phyloP scores from a whole-genome alignment of 208 protist genomes.

The Angomonas ambiguus region DNA sequence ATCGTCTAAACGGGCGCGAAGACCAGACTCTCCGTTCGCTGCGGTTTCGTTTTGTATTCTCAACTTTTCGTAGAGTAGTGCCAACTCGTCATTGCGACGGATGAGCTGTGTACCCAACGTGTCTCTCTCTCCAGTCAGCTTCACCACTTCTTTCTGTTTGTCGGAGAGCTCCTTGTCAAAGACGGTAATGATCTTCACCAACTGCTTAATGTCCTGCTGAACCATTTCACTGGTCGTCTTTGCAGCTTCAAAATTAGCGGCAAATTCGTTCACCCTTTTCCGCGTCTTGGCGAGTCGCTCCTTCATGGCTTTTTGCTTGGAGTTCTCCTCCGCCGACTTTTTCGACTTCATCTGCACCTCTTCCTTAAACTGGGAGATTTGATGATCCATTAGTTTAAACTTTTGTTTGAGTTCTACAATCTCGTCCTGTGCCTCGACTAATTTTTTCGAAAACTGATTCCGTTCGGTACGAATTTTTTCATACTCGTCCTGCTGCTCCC shows the following conservation, averaged over 20 bases:
- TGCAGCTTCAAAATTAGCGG: constrained; percentile 40
- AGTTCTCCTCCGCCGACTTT: constrained; percentile 53
- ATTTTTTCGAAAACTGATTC: constrained; percentile 97
- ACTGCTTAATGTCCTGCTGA: constrained; percentile 89
- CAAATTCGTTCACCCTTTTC: constrained; percentile 68
- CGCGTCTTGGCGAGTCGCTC: constrained; percentile 72
- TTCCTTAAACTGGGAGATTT: constrained; percentile 92
- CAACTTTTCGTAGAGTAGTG: constrained; percentile 97
- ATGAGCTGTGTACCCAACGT: constrained; percentile 96
- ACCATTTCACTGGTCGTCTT: constrained; percentile 49
- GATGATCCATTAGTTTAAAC: constrained; percentile 97
- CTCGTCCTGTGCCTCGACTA: constrained; percentile 96
- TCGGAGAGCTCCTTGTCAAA: constrained; percentile 86
- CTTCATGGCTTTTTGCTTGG: constrained; percentile 43
- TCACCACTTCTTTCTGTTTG: constrained; percentile 93
- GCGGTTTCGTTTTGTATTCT: constrained; percentile 94
- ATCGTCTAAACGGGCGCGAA: constrained; percentile 82
- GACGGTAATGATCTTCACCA: constrained; percentile 93
- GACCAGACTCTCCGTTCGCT: constrained; percentile 93
- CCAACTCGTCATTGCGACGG: constrained; percentile 97
- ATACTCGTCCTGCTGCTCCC: constrained; percentile 79
- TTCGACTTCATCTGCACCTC: constrained; percentile 92
- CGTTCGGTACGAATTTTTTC: constrained; percentile 95
- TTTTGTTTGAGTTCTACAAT: constrained; percentile 96
- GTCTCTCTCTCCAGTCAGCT: constrained; percentile 95